Evolutionary conservation across 176 grass and related monocot species (phyloP).

Genomic region (Triticum aestivum): IWGSC_CS_RefSeq_v2.1 NC_057798.1:172861307-172861806

Average conservation of each 20-base stretch:
- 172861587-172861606: constrained; percentile 10
- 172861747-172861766: constrained; percentile 60
- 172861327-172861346: too few relatives aligned
- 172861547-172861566: constrained; percentile 13
- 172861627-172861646: neutral
- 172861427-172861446: too few relatives aligned
- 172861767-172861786: constrained; percentile 56
- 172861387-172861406: too few relatives aligned
- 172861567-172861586: neutral
- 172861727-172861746: constrained; percentile 76
- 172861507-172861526: constrained; percentile 14
- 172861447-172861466: too few relatives aligned
- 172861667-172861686: constrained; percentile 28
- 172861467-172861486: constrained; percentile 10
- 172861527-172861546: neutral
- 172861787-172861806: constrained; percentile 62
- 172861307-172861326: too few relatives aligned
- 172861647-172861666: constrained; percentile 9
- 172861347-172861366: too few relatives aligned
- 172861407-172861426: too few relatives aligned
- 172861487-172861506: neutral
- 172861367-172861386: too few relatives aligned
- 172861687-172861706: constrained; percentile 26
- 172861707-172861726: constrained; percentile 42
- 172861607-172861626: neutral